These are phyloP conservation scores for Euphorbia celastroides DNA, from an alignment of 441 rosid genomes.

Conservation along the genomic window DNA sequence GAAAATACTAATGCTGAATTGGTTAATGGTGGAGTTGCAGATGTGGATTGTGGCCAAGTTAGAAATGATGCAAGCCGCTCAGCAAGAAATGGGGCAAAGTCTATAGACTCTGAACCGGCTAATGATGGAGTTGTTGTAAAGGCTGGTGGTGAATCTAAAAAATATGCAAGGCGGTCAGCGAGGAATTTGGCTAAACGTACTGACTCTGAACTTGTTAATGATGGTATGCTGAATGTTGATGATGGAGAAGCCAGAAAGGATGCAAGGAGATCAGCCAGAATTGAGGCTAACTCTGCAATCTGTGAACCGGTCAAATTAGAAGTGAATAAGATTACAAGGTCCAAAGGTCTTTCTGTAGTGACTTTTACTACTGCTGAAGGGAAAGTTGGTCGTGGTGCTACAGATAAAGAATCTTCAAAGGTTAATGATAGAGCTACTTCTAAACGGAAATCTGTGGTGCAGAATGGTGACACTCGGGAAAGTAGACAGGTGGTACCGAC, in stretches of 20 bases:
- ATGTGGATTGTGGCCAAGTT: neutral
- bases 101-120: constrained; percentile 8
- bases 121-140: neutral
- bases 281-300: too few relatives aligned
- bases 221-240: too few relatives aligned
- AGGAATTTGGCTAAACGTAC: too few relatives aligned
- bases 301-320: too few relatives aligned
- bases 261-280: too few relatives aligned
- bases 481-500: constrained; percentile 6
- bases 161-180: too few relatives aligned
- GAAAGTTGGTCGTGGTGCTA: constrained; percentile 7
- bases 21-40: neutral
- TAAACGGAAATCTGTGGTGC: constrained; percentile 19
- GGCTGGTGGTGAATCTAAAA: too few relatives aligned
- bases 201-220: too few relatives aligned
- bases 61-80: constrained; percentile 17
- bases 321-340: constrained; percentile 22
- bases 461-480: constrained; percentile 9
- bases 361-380: constrained; percentile 5
- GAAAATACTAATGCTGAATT: neutral
- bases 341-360: neutral
- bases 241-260: too few relatives aligned
- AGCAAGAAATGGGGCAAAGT: constrained; percentile 11
- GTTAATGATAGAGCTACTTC: constrained; percentile 12
- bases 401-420: constrained; percentile 15